A percentile compares a stretch with the other conserved stretches of the same genome.
These are phyloP conservation scores for Rhexocercosporidium sp. DNA, from an alignment of 2,329 filamentous ascomycete species.

Conservation along the genomic window DNA sequence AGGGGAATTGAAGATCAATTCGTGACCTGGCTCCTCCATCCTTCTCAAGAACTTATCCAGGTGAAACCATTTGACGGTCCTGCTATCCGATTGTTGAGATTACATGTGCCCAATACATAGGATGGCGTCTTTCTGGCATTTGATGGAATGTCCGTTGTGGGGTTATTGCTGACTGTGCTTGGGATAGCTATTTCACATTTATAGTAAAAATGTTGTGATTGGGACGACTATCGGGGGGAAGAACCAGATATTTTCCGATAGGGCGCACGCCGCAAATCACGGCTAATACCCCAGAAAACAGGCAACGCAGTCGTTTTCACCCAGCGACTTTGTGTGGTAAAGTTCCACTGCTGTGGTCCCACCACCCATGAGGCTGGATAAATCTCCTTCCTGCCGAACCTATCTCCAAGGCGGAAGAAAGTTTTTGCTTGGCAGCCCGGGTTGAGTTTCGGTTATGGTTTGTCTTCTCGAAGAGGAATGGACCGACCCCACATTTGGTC, in stretches of 20 bases:
- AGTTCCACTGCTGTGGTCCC: neutral
- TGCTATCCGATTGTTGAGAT: slow-evolving; percentile 8
- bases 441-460: neutral
- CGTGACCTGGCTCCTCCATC: neutral
- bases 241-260: neutral
- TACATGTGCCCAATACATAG: neutral
- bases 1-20: neutral
- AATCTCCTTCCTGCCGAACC: neutral
- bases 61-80: slow-evolving; percentile 1
- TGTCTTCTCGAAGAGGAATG: neutral
- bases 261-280: neutral
- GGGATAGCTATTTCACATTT: neutral
- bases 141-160: neutral
- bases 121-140: slow-evolving; percentile 7
- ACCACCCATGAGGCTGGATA: neutral
- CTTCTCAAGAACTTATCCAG: neutral
- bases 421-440: neutral
- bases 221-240: neutral
- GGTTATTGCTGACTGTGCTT: neutral
- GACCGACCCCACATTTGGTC: slow-evolving; percentile 4
- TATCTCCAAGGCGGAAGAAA: neutral
- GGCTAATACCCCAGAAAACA: slow-evolving; percentile 9
- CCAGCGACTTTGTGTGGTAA: neutral
- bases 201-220: neutral
- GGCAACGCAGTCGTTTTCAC: neutral